Evolutionary conservation across 176 grass and related monocot genomes (phyloP).

Genomic region (Avena insularis): DNA sequence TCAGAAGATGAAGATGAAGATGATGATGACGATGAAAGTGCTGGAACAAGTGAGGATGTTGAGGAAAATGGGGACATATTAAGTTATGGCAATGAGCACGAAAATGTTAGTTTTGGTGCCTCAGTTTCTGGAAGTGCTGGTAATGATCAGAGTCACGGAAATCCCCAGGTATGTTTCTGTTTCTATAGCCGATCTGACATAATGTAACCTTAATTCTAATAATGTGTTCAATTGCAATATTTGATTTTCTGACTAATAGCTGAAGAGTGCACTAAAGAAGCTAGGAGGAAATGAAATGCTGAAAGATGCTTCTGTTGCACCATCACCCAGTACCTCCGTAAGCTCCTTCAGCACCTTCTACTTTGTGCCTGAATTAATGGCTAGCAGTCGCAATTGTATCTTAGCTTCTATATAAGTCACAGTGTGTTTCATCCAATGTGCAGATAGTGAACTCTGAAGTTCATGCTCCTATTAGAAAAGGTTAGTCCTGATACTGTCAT

Average conservation of each 20-base stretch:
- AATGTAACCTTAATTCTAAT: slow-evolving; percentile 30
- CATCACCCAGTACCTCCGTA: slow-evolving; percentile 44
- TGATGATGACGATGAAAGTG: slow-evolving; percentile 20
- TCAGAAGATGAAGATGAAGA: slow-evolving; percentile 49
- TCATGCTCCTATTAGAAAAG: slow-evolving; percentile 47
- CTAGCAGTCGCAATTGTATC: background rate
- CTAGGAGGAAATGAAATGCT: slow-evolving; percentile 11
- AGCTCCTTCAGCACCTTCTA: slow-evolving; percentile 38
- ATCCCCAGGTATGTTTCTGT: slow-evolving; percentile 41
- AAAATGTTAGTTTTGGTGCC: slow-evolving; percentile 31
- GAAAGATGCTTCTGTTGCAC: slow-evolving; percentile 49
- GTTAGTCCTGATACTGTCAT: slow-evolving; percentile 43
- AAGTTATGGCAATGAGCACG: slow-evolving; percentile 21
- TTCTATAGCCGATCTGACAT: slow-evolving; percentile 23
- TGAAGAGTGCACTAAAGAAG: slow-evolving; percentile 61
- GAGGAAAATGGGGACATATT: slow-evolving; percentile 39
- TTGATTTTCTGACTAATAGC: slow-evolving; percentile 42
- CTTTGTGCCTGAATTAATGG: slow-evolving; percentile 39
- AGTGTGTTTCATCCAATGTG: slow-evolving; percentile 24
- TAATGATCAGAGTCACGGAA: slow-evolving; percentile 36
- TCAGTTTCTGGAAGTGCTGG: slow-evolving; percentile 36
- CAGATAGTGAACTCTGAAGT: slow-evolving; percentile 56
- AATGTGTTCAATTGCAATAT: slow-evolving; percentile 5
- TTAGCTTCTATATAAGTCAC: slow-evolving; percentile 27
- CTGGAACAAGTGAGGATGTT: slow-evolving; percentile 49